Evolutionary conservation across 2,329 filamentous ascomycete species (phyloP), one percentile per base, ranked within the genome.

Genomic region (Ascochyta koolunga): DNA sequence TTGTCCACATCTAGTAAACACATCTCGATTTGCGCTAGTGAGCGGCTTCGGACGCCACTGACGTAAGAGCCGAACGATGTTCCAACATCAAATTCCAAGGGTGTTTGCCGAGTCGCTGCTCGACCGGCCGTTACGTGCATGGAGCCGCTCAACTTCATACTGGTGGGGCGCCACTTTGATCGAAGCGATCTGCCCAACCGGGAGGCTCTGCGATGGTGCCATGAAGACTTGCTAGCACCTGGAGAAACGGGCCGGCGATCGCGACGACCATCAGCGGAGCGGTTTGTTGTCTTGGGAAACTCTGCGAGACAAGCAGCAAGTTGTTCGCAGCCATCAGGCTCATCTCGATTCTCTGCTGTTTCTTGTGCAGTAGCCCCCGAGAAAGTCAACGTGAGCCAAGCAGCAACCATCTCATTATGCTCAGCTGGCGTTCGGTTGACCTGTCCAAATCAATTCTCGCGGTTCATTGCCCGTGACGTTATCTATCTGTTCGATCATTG

Each of bases 41-140:
- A 25, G 29, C 39, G 22, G 40, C 22, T 37, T 25, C 24, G n/a
- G 22, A 22, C 45, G 51, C 51, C 51, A 54, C 51, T 50, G 51
- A 54, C 51, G 51, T 45, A 54, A 50, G 45, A 54, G 31, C 51
- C 45, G 45, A 50, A 41, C 29, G 51, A 45, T 45, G 40, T 37
- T 45, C 22, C 22, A 54, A 54, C 51, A 54, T 54, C 51, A 24
- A 50, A 45, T 49, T 54, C 27, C 29, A 41, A 29, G 40, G 21
- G 45, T 33, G 40, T 36, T 50, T 46, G 40, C 36, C 21, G 24
- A 31, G 27, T 11, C 18, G 4, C 16, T 24, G 24, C 45, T 50
- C 31, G 24, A 45, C 19, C 40, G 24, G 36, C 40, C 24, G 15
- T 24, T 19, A 16, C 4, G 21, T 27, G 40, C n/a, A 19, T 19